These are phyloP conservation scores for Cryphonectria radicalis DNA, from an alignment of 2,329 filamentous ascomycete genomes.

Conservation along the genomic window DNA sequence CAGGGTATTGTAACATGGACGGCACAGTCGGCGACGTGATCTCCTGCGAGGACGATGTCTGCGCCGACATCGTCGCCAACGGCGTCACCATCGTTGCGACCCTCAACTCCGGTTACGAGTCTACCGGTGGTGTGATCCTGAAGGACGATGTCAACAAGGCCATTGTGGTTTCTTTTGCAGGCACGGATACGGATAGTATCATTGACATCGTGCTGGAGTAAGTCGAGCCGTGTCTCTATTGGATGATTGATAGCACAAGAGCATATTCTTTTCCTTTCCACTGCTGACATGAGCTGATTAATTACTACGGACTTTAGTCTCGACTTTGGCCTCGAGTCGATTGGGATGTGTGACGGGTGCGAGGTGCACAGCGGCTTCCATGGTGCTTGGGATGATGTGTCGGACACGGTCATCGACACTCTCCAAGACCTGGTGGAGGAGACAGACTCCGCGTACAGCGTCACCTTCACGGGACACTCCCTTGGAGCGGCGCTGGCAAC, in stretches of 20 bases:
- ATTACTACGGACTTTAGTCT: constrained; percentile 33
- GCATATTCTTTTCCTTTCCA: neutral
- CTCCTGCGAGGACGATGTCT: constrained; percentile 30
- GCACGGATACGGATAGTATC: constrained; percentile 24
- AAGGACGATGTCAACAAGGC: constrained; percentile 31
- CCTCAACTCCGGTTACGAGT: constrained; percentile 27
- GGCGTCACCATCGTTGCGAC: constrained; percentile 29
- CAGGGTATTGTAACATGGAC: constrained; percentile 35
- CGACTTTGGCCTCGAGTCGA: constrained; percentile 42
- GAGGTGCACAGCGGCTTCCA: constrained; percentile 37
- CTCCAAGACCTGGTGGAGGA: constrained; percentile 28
- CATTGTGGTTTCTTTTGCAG: constrained; percentile 32
- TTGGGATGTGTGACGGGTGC: constrained; percentile 40
- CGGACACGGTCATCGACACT: constrained; percentile 29
- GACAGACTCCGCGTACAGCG: constrained; percentile 32
- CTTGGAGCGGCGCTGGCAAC: constrained; percentile 39
- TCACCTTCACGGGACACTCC: constrained; percentile 37
- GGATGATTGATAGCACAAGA: neutral
- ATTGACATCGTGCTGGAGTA: constrained; percentile 30
- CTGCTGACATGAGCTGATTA: too few relatives aligned
- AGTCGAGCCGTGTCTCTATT: neutral
- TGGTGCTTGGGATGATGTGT: constrained; percentile 30
- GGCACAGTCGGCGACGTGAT: constrained; percentile 25
- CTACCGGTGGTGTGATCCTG: constrained; percentile 32
- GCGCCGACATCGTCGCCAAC: constrained; percentile 30